Evolutionary conservation across 1,284 basidiomycete genomes (phyloP), one percentile per base, ranked within the genome.

Genomic region (Sporisorium iseilematis-ciliati): DNA sequence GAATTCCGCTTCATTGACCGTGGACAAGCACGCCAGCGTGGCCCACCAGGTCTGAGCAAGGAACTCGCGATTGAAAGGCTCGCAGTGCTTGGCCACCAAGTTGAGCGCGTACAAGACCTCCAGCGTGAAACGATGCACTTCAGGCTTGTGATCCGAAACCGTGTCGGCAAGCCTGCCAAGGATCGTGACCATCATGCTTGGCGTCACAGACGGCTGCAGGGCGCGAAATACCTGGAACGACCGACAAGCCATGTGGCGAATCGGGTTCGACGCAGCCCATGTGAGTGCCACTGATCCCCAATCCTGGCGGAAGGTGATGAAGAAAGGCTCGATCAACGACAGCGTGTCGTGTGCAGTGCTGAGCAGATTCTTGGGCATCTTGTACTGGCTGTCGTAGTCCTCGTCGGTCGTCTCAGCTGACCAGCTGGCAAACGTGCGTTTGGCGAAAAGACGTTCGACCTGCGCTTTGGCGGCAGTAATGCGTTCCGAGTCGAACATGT

Each of bases 191-290:
- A 97, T 88, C 86, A 93, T 92, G 12, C 88, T 87, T 55, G 91
- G 89, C 54, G 90, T 91, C 49, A 93, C 88, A 35, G 88, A 88
- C 0, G 93, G 92, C 74, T 90, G 89, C n/a, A 97, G 87, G 1
- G 92, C 90, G 41, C 94, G 91, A 86, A 94, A 94, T n/a, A 94
- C 88, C 84, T 97, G 94, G 73, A 97, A 88, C 2, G 95, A 96
- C 33, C 94, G 90, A 86, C 93, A 94, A 0, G 95, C 94, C 31
- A 92, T 90, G 54, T 91, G 91, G 42, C 93, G 90, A 67, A 95
- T 93, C 4, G 93, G 92, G 78, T 93, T 95, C 1, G 91, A 89
- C 3, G 93, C 94, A 2, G 93, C 92, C 92, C 95, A 97, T 35
- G 88, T 87, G 65, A 97, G 87, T 3, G 93, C 92, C 31, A 93